Conservation (phyloP, 2,329 filamentous ascomycete species). For the Arachnopeziza araneosa region DNA sequence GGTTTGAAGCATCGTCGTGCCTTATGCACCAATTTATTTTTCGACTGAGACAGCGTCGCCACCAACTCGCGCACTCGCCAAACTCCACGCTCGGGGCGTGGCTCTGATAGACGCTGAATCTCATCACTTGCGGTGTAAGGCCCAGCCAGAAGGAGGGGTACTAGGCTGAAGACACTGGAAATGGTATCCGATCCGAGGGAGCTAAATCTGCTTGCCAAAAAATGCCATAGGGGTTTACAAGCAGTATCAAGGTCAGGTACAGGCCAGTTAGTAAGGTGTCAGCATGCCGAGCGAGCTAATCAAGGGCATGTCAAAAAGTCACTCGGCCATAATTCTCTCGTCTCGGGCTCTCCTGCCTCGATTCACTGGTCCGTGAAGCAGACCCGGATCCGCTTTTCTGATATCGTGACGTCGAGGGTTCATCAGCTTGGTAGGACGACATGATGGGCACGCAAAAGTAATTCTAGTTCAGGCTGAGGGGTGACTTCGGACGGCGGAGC, state of each 20-base stretch:
- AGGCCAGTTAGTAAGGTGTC: background rate
- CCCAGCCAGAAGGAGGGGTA: background rate
- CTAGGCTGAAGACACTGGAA: background rate
- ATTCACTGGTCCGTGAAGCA: background rate
- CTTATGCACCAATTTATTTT: background rate
- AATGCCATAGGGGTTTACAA: background rate
- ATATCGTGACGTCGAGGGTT: background rate
- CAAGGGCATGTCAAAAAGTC: background rate
- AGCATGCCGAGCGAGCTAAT: background rate
- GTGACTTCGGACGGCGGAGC: background rate
- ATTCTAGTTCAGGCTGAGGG: background rate
- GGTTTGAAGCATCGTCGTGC: too few relatives aligned
- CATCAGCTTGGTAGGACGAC: background rate
- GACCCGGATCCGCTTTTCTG: background rate
- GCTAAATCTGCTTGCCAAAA: background rate
- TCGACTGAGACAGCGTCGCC: background rate
- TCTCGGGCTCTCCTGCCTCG: background rate
- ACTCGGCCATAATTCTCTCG: background rate
- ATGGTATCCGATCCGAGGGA: background rate
- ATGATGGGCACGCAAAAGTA: background rate
- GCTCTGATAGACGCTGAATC: background rate
- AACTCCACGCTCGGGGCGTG: background rate
- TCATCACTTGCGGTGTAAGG: background rate
- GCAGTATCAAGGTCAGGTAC: background rate
- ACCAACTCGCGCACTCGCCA: background rate